Evolutionary conservation across 2,329 filamentous ascomycete genomes (phyloP).

Genomic region (Diaporthe australafricana): DNA sequence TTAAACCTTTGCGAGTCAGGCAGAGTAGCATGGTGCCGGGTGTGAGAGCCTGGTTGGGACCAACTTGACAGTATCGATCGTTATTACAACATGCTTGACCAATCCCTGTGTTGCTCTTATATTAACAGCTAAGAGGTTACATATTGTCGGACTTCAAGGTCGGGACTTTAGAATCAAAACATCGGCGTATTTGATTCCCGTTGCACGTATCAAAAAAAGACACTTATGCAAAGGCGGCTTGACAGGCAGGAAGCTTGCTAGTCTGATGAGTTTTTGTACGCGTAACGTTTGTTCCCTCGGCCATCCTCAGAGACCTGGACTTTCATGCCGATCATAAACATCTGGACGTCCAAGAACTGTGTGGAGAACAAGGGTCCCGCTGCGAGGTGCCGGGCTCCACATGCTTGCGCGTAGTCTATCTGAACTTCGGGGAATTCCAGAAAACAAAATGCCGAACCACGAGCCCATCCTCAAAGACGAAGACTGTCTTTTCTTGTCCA

Average conservation of each 20-base stretch:
- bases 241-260: not conserved
- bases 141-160: not conserved
- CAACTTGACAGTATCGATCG: not conserved
- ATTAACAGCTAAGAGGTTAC: too few relatives aligned
- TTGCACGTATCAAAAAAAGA: too few relatives aligned
- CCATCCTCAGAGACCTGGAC: not conserved
- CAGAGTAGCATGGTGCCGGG: not conserved
- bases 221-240: not conserved
- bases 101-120: too few relatives aligned
- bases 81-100: not conserved
- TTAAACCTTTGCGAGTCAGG: not conserved
- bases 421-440: not conserved
- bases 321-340: not conserved
- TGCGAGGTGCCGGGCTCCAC: not conserved
- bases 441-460: not conserved
- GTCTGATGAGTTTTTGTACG: not conserved
- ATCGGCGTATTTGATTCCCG: not conserved
- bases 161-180: not conserved
- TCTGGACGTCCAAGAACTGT: not conserved
- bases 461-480: not conserved
- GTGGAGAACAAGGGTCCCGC: slow-evolving; percentile 1
- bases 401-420: slow-evolving; percentile 11
- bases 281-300: not conserved
- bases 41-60: not conserved
- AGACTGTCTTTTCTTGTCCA: too few relatives aligned